phyloP scores from a whole-genome alignment of 225 moss, liverwort and hornwort genomes.

The Bryoerythrophyllum caledonicum region DNA sequence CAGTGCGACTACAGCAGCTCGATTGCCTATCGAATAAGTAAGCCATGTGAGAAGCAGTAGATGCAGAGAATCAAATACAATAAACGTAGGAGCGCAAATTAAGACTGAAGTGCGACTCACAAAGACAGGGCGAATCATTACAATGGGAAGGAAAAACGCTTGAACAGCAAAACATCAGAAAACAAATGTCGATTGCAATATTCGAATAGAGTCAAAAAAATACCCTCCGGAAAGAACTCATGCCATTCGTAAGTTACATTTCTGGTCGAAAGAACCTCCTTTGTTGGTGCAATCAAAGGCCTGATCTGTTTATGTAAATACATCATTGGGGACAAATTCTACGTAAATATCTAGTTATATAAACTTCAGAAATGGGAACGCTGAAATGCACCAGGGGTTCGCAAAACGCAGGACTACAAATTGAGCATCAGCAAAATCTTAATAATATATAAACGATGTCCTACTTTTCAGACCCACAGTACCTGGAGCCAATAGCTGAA shows the following conservation, averaged over 20 bases:
- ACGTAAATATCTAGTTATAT: neutral
- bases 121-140: constrained; percentile 7
- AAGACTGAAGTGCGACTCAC: constrained; percentile 11
- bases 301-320: constrained; percentile 55
- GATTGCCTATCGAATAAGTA: constrained; percentile 34
- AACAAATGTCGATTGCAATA: neutral
- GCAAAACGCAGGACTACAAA: neutral
- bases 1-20: constrained; percentile 54
- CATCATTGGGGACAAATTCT: constrained; percentile 7
- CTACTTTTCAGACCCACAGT: constrained; percentile 12
- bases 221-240: constrained; percentile 83
- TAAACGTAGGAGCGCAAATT: neutral
- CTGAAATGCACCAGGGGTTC: constrained; percentile 1
- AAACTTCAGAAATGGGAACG: neutral
- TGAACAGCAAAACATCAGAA: neutral
- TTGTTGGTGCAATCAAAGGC: constrained; percentile 82
- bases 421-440: neutral
- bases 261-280: constrained; percentile 63
- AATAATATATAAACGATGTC: neutral
- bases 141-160: neutral
- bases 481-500: constrained; percentile 98
- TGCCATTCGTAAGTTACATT: constrained; percentile 69
- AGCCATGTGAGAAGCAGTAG: constrained; percentile 20
- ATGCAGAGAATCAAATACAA: neutral
- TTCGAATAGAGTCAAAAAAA: neutral